Conservation (phyloP, 495 filamentous ascomycete genomes). For the Penicillium desertorum region DNA sequence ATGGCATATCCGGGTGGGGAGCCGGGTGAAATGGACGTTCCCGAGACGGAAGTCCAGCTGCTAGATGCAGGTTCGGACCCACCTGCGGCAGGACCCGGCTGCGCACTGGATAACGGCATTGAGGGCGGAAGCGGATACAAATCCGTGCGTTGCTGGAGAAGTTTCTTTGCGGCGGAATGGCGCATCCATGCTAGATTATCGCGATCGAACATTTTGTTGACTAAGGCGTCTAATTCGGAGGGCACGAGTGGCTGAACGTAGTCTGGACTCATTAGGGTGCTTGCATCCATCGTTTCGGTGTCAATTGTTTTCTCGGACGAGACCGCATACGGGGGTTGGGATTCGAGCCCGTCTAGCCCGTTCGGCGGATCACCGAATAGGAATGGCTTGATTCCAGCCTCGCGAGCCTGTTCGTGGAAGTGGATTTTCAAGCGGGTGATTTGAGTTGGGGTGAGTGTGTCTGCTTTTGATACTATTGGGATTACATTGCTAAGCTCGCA, state of each 20-base stretch:
- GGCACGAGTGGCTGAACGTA: conserved; percentile 82
- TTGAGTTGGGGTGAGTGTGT: conserved; percentile 62
- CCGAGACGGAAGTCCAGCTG: conserved; percentile 14
- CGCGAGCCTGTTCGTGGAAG: conserved; percentile 55
- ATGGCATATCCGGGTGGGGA: conserved; percentile 61
- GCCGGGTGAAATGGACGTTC: conserved; percentile 26
- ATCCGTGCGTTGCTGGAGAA: conserved; percentile 61
- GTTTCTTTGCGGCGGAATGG: conserved; percentile 83
- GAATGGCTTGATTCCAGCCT: conserved; percentile 65
- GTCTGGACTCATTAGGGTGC: conserved; percentile 88
- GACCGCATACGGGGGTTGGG: conserved; percentile 65
- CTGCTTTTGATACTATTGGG: conserved; percentile 76
- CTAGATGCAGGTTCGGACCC: neutral
- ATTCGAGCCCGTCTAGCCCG: conserved; percentile 26
- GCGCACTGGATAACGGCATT: conserved; percentile 14
- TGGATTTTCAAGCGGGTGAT: conserved; percentile 58
- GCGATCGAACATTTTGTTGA: conserved; percentile 71
- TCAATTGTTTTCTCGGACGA: conserved; percentile 78
- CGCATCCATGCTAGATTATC: conserved; percentile 85
- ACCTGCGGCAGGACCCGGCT: conserved; percentile 12
- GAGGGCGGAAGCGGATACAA: conserved; percentile 10
- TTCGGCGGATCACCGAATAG: conserved; percentile 53
- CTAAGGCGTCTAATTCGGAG: conserved; percentile 72
- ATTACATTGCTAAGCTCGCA: conserved; percentile 82
- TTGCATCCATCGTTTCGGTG: conserved; percentile 90